These are phyloP conservation scores for Dentipellis sp. DNA, from an alignment of 768 basidiomycete species.

Conservation along the genomic window DNA sequence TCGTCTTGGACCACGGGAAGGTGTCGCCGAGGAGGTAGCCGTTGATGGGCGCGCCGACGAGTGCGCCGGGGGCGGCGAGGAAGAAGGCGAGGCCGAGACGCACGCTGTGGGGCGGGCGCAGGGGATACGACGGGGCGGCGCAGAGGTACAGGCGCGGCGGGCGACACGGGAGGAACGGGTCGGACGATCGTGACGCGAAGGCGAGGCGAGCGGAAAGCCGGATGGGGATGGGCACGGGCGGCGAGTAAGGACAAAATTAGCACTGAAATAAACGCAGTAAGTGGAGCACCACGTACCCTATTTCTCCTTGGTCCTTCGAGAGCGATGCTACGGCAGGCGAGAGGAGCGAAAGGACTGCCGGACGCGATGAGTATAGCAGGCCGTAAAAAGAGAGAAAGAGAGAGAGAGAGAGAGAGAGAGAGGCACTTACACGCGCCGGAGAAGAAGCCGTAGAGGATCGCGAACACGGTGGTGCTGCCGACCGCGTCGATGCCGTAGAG, in stretches of 20 bases:
- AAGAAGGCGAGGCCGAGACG: slow-evolving; percentile 22
- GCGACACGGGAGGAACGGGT: too few relatives aligned
- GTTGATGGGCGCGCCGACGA: slow-evolving; percentile 19
- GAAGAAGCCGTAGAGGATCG: slow-evolving; percentile 38
- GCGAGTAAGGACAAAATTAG: too few relatives aligned
- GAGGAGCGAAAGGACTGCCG: slow-evolving; percentile 15
- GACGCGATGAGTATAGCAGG: not conserved
- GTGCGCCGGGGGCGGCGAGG: slow-evolving; percentile 10
- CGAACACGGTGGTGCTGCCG: slow-evolving; percentile 29
- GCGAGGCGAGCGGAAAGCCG: too few relatives aligned
- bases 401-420: not conserved
- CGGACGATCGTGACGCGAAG: too few relatives aligned
- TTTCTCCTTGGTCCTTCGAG: not conserved
- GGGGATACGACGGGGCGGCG: too few relatives aligned
- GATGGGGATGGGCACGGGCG: too few relatives aligned
- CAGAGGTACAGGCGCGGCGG: too few relatives aligned
- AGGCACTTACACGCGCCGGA: slow-evolving; percentile 32
- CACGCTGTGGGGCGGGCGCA: slow-evolving; percentile 17
- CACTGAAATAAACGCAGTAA: not conserved
- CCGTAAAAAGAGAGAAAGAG: not conserved
- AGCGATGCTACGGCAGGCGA: not conserved
- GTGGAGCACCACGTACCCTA: not conserved
- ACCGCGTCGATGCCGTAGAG: slow-evolving; percentile 27
- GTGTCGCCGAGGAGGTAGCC: slow-evolving; percentile 14
- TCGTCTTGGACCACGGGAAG: slow-evolving; percentile 12